phyloP scores from a whole-genome alignment of 1,139 yeast genomes.

The Suhomyces kunorum region DNA sequence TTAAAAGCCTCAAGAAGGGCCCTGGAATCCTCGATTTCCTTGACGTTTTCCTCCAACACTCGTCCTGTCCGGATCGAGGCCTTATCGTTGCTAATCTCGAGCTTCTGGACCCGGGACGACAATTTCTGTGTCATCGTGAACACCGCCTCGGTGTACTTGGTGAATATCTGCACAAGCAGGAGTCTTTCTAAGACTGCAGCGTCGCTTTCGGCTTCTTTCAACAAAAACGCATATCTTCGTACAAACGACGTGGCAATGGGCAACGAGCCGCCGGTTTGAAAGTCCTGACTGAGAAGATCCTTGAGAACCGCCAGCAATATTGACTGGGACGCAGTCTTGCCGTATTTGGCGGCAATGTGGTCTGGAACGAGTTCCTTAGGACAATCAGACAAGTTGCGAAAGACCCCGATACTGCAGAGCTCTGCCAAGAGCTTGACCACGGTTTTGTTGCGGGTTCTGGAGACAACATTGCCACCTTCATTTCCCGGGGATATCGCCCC shows the following conservation, averaged over 20 bases:
- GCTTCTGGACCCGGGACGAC: constrained; percentile 35
- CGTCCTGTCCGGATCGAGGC: constrained; percentile 70
- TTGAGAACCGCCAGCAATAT: constrained; percentile 53
- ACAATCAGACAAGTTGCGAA: constrained; percentile 43
- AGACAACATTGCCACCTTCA: no score
- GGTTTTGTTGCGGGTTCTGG: no score
- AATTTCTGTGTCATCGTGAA: constrained; percentile 37
- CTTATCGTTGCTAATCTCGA: constrained; percentile 46
- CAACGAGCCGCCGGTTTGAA: constrained; percentile 49
- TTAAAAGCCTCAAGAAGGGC: constrained; percentile 49
- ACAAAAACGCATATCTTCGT: constrained; percentile 45
- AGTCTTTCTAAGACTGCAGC: constrained; percentile 14
- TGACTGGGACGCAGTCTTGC: constrained; percentile 31
- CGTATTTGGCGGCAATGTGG: constrained; percentile 20
- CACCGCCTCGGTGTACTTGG: constrained; percentile 50
- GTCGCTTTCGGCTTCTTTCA: not conserved
- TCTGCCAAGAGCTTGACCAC: constrained; percentile 62
- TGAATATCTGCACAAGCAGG: constrained; percentile 36
- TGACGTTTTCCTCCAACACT: constrained; percentile 53
- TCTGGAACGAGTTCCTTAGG: constrained; percentile 30
- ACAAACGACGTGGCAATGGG: constrained; percentile 50
- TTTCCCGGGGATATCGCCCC: constrained; percentile 30
- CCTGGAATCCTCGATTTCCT: constrained; percentile 40
- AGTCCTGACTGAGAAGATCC: constrained; percentile 53
- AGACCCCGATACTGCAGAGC: constrained; percentile 61